Evolutionary conservation across 2,329 filamentous ascomycete species (phyloP).

Genomic region (Thielaviopsis cerberus): DNA sequence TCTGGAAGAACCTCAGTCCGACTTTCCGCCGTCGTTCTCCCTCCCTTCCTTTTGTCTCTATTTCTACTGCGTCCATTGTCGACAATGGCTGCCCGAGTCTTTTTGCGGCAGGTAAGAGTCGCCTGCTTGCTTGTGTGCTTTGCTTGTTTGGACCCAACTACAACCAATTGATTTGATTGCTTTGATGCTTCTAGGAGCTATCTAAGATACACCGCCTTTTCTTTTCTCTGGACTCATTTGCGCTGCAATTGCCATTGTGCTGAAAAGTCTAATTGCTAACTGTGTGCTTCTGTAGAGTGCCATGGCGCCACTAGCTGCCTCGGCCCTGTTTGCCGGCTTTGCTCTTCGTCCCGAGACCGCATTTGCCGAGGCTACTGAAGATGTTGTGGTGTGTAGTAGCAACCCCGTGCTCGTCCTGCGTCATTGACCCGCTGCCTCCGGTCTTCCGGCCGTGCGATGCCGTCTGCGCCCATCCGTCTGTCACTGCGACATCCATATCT

Average conservation of each 20-base stretch:
- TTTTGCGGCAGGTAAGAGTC: conserved; percentile 34
- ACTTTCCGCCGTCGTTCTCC: conserved; percentile 10
- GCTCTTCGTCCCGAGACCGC: conserved; percentile 29
- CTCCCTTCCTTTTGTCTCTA: neutral
- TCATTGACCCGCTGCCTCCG: neutral
- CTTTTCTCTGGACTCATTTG: neutral
- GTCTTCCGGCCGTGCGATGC: neutral
- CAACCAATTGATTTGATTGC: too few relatives aligned
- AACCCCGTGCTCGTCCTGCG: neutral
- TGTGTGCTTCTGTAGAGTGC: conserved; percentile 25
- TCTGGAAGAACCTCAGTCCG: conserved; percentile 1
- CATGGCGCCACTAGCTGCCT: conserved; percentile 34
- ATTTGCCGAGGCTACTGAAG: conserved; percentile 31
- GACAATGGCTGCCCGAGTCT: conserved; percentile 41
- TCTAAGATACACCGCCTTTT: neutral
- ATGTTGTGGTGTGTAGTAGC: conserved; percentile 7
- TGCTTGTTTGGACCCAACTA: too few relatives aligned
- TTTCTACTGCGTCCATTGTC: conserved; percentile 14
- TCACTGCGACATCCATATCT: neutral
- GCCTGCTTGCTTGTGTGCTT: too few relatives aligned
- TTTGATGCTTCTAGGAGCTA: too few relatives aligned
- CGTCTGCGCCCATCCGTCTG: neutral
- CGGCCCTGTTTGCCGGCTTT: conserved; percentile 30
- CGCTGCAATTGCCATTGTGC: neutral
- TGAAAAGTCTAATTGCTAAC: neutral